Base-by-base conservation (phyloP, 1,139 yeast genomes). In the Sugiyamaella sp. region DNA sequence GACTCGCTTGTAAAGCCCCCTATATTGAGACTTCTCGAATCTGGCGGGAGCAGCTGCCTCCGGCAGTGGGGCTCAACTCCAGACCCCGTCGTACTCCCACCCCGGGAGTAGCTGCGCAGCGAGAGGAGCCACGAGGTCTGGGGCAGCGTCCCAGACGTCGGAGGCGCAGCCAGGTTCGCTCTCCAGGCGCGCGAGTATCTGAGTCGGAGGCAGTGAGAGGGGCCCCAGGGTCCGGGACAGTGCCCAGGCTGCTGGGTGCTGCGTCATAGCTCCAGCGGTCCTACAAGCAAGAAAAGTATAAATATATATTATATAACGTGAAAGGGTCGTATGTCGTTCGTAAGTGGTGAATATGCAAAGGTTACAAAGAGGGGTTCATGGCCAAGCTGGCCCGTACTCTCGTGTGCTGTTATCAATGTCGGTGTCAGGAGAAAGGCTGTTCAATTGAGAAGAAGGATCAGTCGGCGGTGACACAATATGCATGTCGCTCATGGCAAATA, bases 401-500 rank as follows among this genome's bases (percentile, higher is more conserved):
- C 44, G 32, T 4, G 44, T 17, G 27, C 17, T 21, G 24, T 45
- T 33, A 14, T 44, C 40, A 6, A 12, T 10, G 14, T 25, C 21
- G 5, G 27, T 12, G 12, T 16, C 49, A 22, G 27, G 27, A 2
- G 9, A 5, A 8, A 41, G 21, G 16, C n/a, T 14, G 25, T 14
- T 41, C 4, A 17, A 21, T n/a, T 17, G 41, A 2, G 41, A 37
- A 20, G 12, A 21, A 14, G 49, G 24, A n/a, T 14, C 22, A n/a
- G 41, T 22, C 17, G 49, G 14, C 16, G 53, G 46, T 14, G 49
- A 32, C 2, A 20, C 49, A 27, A 70, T 44, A 57, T 85, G 84
- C 93, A 87, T 87, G 65, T 89, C 96, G 67, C 96, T 89, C 95
- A 89, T 88, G 27, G 95, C 86, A 70, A 89, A 89, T 54, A 89